Percentiles rank a stretch among this genome's conserved stretches.
Evolutionary conservation across 2,329 filamentous ascomycete species (phyloP).

Genomic region (Blumeriella jaapii): DNA sequence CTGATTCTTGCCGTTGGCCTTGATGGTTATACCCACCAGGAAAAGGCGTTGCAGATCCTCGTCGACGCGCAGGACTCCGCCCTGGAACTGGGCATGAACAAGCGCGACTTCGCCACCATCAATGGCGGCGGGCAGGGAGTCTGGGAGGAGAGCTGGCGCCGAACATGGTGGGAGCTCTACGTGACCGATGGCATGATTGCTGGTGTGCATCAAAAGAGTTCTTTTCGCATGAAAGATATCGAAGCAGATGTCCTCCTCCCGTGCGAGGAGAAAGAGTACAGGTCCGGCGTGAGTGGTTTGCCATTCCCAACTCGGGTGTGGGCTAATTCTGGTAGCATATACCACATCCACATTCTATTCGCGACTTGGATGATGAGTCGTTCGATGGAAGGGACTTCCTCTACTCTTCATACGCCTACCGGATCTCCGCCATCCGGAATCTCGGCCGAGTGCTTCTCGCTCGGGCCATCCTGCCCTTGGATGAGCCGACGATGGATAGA

Average conservation of each 20-base stretch:
- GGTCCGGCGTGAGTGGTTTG: conserved; percentile 35
- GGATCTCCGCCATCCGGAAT: conserved; percentile 70
- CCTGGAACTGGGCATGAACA: conserved; percentile 66
- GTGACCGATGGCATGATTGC: conserved; percentile 69
- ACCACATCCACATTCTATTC: conserved; percentile 48
- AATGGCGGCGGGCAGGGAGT: conserved; percentile 54
- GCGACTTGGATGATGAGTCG: conserved; percentile 61
- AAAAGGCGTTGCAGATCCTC: conserved; percentile 56
- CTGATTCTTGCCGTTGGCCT: conserved; percentile 66
- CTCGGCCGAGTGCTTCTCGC: conserved; percentile 62
- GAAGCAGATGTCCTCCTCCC: conserved; percentile 60
- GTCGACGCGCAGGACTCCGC: conserved; percentile 58
- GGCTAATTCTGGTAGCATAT: conserved; percentile 37
- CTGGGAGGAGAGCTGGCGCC: conserved; percentile 70
- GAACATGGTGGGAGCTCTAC: conserved; percentile 78
- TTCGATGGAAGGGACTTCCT: conserved; percentile 54
- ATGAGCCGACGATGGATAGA: conserved; percentile 42
- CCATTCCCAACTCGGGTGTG: not conserved
- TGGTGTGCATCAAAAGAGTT: conserved; percentile 62
- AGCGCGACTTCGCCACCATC: conserved; percentile 49
- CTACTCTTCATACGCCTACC: conserved; percentile 79
- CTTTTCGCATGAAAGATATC: conserved; percentile 58
- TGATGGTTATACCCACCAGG: conserved; percentile 63
- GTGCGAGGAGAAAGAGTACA: conserved; percentile 69
- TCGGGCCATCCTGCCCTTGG: conserved; percentile 39